Conservation (phyloP, 1,284 basidiomycete species). For the Earliella scabrosa region DNA sequence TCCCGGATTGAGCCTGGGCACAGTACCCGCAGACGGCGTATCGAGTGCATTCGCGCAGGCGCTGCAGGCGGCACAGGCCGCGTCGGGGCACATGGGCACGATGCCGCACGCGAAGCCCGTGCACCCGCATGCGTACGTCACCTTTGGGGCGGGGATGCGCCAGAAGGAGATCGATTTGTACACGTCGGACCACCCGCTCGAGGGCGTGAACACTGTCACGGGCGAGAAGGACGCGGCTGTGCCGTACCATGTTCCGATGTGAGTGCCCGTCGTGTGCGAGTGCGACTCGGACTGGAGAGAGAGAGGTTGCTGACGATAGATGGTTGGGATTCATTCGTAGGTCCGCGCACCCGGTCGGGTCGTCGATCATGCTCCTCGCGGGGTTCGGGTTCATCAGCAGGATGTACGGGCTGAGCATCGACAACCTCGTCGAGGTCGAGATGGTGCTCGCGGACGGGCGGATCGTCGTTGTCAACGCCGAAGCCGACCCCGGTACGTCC, state of each 20-base stretch:
- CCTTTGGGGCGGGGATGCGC: constrained; percentile 81
- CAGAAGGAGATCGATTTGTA: constrained; percentile 85
- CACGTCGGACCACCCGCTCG: constrained; percentile 72
- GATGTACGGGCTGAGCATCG: constrained; percentile 83
- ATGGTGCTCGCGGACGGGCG: constrained; percentile 83
- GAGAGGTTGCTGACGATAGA: background rate
- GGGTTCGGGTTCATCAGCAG: constrained; percentile 91
- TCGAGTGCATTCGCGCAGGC: constrained; percentile 1
- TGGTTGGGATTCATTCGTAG: constrained; percentile 43
- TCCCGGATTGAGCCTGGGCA: too few relatives aligned
- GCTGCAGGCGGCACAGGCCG: background rate
- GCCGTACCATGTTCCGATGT: constrained; percentile 87
- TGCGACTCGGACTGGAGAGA: background rate
- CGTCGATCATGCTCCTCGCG: constrained; percentile 84
- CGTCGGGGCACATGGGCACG: constrained; percentile 6
- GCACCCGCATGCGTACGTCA: constrained; percentile 73
- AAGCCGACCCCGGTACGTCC: constrained; percentile 63
- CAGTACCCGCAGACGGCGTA: too few relatives aligned
- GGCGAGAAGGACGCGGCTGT: constrained; percentile 53
- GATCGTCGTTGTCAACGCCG: constrained; percentile 72
- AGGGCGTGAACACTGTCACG: constrained; percentile 46
- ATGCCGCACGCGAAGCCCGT: constrained; percentile 49
- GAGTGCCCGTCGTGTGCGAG: constrained; percentile 34
- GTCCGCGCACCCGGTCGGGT: constrained; percentile 77
- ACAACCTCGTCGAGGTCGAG: constrained; percentile 85